Evolutionary conservation across 768 basidiomycete genomes (phyloP).

Genomic region (Boletus fagicola): DNA sequence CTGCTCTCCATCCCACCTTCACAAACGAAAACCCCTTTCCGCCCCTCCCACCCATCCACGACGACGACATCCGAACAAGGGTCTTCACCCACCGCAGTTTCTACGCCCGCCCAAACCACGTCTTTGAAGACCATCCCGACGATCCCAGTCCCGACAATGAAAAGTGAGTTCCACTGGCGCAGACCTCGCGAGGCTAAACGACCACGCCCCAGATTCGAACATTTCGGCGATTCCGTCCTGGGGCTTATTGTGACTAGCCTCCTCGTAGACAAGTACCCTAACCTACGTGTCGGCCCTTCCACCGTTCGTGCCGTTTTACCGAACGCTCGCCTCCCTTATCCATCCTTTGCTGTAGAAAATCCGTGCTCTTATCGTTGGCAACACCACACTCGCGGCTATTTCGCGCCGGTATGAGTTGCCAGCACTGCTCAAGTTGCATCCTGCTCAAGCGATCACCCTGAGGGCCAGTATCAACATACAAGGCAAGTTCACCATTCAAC

Average conservation of each 20-base stretch:
- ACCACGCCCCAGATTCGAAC: slow-evolving; percentile 54
- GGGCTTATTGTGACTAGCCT: slow-evolving; percentile 64
- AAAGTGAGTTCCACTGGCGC: slow-evolving; percentile 45
- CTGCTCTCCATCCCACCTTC: slow-evolving; percentile 31
- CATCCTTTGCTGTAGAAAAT: slow-evolving; percentile 57
- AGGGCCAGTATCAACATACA: slow-evolving; percentile 68
- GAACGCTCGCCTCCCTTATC: no score
- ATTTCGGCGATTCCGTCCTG: slow-evolving; percentile 74
- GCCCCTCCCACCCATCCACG: slow-evolving; percentile 54
- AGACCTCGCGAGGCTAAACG: neutral
- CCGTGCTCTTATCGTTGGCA: slow-evolving; percentile 70
- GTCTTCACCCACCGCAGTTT: slow-evolving; percentile 78
- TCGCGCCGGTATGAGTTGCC: slow-evolving; percentile 66
- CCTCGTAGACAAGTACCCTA: slow-evolving; percentile 61
- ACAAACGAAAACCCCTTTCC: slow-evolving; percentile 41
- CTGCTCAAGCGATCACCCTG: slow-evolving; percentile 69
- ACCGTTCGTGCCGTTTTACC: slow-evolving; percentile 40
- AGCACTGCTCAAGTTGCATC: slow-evolving; percentile 60
- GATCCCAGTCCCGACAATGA: slow-evolving; percentile 84
- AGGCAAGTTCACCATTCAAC: slow-evolving; percentile 43
- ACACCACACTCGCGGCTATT: slow-evolving; percentile 68
- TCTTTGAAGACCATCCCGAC: slow-evolving; percentile 71
- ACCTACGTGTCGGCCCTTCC: slow-evolving; percentile 72
- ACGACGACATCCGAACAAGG: slow-evolving; percentile 44
- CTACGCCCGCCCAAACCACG: slow-evolving; percentile 64